Evolutionary conservation across 2,329 filamentous ascomycete genomes (phyloP).

Genomic region (Podosphaera xanthii): DNA sequence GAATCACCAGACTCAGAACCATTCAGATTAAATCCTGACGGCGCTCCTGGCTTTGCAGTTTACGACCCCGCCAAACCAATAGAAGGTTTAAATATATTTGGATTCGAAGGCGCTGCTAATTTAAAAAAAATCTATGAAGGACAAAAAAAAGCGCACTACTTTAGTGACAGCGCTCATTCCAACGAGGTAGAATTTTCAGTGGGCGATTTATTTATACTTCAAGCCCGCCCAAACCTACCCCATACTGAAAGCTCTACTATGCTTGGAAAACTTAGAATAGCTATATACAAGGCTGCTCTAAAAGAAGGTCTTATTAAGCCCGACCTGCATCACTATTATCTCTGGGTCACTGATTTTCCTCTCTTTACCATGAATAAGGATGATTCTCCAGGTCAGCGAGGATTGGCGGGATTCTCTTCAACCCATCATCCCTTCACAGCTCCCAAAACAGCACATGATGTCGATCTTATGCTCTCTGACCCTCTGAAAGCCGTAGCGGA

Average conservation of each 20-base stretch:
- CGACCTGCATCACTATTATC: slow-evolving; percentile 33
- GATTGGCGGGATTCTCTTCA: slow-evolving; percentile 54
- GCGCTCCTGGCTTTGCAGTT: slow-evolving; percentile 60
- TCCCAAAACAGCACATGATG: slow-evolving; percentile 46
- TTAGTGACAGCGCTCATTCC: slow-evolving; percentile 16
- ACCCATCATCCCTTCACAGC: slow-evolving; percentile 96
- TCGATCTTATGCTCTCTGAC: slow-evolving; percentile 48
- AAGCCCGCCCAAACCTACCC: slow-evolving; percentile 44
- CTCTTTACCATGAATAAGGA: slow-evolving; percentile 58
- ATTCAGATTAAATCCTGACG: slow-evolving; percentile 46
- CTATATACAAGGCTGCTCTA: slow-evolving; percentile 13
- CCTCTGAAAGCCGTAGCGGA: slow-evolving; percentile 57
- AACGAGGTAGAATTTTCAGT: slow-evolving; percentile 22
- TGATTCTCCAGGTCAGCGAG: slow-evolving; percentile 42
- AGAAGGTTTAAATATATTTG: slow-evolving; percentile 53
- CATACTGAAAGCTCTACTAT: slow-evolving; percentile 50
- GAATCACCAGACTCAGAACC: slow-evolving; percentile 33
- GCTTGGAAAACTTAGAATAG: slow-evolving; percentile 15
- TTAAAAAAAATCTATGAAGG: slow-evolving; percentile 13
- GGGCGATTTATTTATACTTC: slow-evolving; percentile 61
- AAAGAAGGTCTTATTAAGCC: slow-evolving; percentile 9
- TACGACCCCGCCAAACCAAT: slow-evolving; percentile 53
- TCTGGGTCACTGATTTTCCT: slow-evolving; percentile 78
- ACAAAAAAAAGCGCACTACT: slow-evolving; percentile 4
- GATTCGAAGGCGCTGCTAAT: slow-evolving; percentile 43